Evolutionary conservation across 2,329 filamentous ascomycete species (phyloP), one percentile per base, ranked within the genome.

Genomic region (Colletotrichum eleusines): DNA sequence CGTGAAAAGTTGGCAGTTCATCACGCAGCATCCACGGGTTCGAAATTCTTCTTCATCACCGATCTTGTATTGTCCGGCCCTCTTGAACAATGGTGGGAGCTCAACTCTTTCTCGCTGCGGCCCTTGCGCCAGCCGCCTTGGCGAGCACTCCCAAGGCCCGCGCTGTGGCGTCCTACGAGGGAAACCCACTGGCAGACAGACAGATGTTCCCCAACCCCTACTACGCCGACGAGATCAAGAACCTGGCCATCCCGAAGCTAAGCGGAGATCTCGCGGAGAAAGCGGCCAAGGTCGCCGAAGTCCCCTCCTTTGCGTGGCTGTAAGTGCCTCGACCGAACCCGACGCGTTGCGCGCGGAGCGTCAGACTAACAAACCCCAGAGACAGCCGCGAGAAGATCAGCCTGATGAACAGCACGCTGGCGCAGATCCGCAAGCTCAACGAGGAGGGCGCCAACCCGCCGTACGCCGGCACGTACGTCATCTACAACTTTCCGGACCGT

Each of bases 241-340:
- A 76, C 46, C 77, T 81, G 2, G 88, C 88, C 3, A 84, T 89
- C 44, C 87, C 88, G 4, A 85, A 86, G 3, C 79, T 89, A 69
- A 81, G 83, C 12, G 79, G 83, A 7, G 80, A 84, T 18, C 78
- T 85, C 58, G 81, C 81, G 26, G 81, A 81, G 7, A 82, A 79
- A 66, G 76, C 77, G 9, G 74, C 76, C 42, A 76, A 75, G 33
- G 76, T 78, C 38, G 76, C 76, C 9, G 75, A 75, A 40, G 75
- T 80, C 6, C 75, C 78, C n/a, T 77, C 76, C 3, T 78, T 78
- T 60, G 78, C 76, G 51, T 77, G 73, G 76, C 76, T 74, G 75
- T 79, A 42, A 76, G 73, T 60, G 57, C 31, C 18, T 46, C 16
- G 8, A 28, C 18, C 9, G 38, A 28, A 2, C 14, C 57, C 11